Evolutionary conservation across 495 filamentous ascomycete genomes (phyloP).

Genomic region (Chaetomium fimeti): DNA sequence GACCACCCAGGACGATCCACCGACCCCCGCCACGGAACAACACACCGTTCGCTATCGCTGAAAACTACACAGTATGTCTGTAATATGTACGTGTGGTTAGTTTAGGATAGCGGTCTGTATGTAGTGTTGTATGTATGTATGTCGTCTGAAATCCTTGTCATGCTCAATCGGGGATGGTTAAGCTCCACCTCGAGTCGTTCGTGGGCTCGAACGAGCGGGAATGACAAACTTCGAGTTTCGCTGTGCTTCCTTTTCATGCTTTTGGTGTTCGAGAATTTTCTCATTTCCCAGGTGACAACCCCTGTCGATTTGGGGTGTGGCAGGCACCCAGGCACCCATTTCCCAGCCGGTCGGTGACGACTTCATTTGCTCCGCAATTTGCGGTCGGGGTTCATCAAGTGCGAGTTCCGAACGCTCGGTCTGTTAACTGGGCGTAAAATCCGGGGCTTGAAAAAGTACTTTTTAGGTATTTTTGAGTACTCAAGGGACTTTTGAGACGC

Average conservation of each 20-base stretch:
- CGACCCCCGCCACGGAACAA: too few relatives aligned
- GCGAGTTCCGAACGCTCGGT: slow-evolving; percentile 20
- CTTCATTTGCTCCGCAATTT: slow-evolving; percentile 10
- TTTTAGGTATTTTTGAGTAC: slow-evolving; percentile 4
- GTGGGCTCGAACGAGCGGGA: background rate
- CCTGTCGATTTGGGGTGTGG: background rate
- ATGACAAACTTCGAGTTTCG: background rate
- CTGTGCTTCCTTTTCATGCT: slow-evolving; percentile 6
- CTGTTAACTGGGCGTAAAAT: background rate
- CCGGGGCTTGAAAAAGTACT: background rate
- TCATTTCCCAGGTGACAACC: background rate
- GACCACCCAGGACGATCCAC: too few relatives aligned
- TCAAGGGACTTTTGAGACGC: background rate
- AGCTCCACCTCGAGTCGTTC: background rate
- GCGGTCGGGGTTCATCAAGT: slow-evolving; percentile 18
- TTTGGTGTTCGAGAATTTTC: slow-evolving; percentile 9
- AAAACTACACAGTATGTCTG: background rate
- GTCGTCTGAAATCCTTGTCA: background rate
- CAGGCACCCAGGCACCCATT: background rate
- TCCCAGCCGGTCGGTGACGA: slow-evolving; percentile 3
- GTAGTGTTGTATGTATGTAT: too few relatives aligned
- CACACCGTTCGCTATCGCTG: background rate
- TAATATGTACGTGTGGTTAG: too few relatives aligned
- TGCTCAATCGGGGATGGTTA: background rate
- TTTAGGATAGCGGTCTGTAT: too few relatives aligned